These are phyloP conservation scores for Fusarium sulawesiense DNA, from an alignment of 2,329 filamentous ascomycete genomes.

Conservation along the genomic window DNA sequence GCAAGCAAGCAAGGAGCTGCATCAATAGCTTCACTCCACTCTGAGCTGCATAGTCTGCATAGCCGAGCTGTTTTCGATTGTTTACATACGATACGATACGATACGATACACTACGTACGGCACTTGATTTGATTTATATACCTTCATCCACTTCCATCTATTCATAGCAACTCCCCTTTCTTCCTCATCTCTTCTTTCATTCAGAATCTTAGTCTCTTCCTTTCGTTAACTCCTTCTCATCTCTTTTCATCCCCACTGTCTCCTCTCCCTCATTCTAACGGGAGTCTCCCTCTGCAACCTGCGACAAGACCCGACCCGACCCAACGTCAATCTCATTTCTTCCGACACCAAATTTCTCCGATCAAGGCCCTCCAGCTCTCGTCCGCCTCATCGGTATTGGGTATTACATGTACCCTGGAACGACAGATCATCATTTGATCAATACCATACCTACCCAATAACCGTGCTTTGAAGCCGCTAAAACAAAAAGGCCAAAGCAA, in stretches of 20 bases:
- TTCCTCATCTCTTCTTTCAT: slow-evolving; percentile 7
- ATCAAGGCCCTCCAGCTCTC: slow-evolving; percentile 1
- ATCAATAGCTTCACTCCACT: slow-evolving; percentile 33
- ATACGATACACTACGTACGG: not conserved
- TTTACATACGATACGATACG: slow-evolving; percentile 1
- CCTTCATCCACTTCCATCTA: slow-evolving; percentile 13
- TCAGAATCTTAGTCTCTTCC: slow-evolving; percentile 1
- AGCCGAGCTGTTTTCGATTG: slow-evolving; percentile 11
- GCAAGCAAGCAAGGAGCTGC: slow-evolving; percentile 15
- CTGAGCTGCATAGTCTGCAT: slow-evolving; percentile 27
- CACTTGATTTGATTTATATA: not conserved
- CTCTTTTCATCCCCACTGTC: slow-evolving; percentile 28
- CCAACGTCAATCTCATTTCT: slow-evolving; percentile 24
- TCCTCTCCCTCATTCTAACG: slow-evolving; percentile 17
- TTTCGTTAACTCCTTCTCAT: slow-evolving; percentile 13
- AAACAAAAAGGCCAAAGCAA: slow-evolving; percentile 23
- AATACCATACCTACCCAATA: slow-evolving; percentile 1
- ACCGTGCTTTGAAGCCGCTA: slow-evolving; percentile 25
- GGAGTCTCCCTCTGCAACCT: slow-evolving; percentile 3
- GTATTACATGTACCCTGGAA: not conserved
- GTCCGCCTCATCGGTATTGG: slow-evolving; percentile 4
- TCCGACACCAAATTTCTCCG: slow-evolving; percentile 25
- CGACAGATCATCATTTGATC: slow-evolving; percentile 4
- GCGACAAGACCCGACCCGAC: slow-evolving; percentile 25
- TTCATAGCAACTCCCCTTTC: slow-evolving; percentile 6